Evolutionary conservation across 2,329 filamentous ascomycete species (phyloP).

Genomic region (Xylariaceae sp.): DNA sequence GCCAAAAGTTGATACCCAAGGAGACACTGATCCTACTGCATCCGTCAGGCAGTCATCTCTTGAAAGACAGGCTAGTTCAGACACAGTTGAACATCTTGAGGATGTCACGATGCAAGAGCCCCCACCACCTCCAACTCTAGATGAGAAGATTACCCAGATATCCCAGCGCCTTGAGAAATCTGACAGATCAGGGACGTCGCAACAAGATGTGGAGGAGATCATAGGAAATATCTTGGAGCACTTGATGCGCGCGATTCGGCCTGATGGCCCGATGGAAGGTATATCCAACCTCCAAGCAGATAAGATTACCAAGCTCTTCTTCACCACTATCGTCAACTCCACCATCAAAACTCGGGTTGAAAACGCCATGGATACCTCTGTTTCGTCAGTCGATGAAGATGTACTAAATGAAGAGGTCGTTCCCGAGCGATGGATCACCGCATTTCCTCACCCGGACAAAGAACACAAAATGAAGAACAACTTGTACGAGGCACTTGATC

Average conservation of each 20-base stretch:
- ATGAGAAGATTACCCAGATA: slow-evolving; percentile 50
- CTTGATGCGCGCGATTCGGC: slow-evolving; percentile 84
- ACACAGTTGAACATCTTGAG: slow-evolving; percentile 26
- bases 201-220: slow-evolving; percentile 96
- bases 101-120: slow-evolving; percentile 39
- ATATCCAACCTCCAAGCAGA: slow-evolving; percentile 79
- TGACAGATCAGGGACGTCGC: slow-evolving; percentile 63
- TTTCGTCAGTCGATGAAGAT: slow-evolving; percentile 43
- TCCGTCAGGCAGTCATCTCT: neutral
- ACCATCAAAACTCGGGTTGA: slow-evolving; percentile 55
- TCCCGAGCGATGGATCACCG: slow-evolving; percentile 68
- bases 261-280: slow-evolving; percentile 65
- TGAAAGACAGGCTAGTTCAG: slow-evolving; percentile 15
- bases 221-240: slow-evolving; percentile 92
- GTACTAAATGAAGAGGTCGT: slow-evolving; percentile 63
- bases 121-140: slow-evolving; percentile 46
- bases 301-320: slow-evolving; percentile 74
- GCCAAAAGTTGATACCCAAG: slow-evolving; percentile 38
- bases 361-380: slow-evolving; percentile 27
- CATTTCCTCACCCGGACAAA: slow-evolving; percentile 58
- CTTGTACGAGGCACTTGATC: slow-evolving; percentile 85
- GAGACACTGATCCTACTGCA: slow-evolving; percentile 11
- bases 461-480: slow-evolving; percentile 55
- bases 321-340: slow-evolving; percentile 67
- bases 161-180: slow-evolving; percentile 53